These are phyloP conservation scores for Pelargonium myrrhifolium DNA, from an alignment of 441 rosid species.

Conservation along the genomic window DNA sequence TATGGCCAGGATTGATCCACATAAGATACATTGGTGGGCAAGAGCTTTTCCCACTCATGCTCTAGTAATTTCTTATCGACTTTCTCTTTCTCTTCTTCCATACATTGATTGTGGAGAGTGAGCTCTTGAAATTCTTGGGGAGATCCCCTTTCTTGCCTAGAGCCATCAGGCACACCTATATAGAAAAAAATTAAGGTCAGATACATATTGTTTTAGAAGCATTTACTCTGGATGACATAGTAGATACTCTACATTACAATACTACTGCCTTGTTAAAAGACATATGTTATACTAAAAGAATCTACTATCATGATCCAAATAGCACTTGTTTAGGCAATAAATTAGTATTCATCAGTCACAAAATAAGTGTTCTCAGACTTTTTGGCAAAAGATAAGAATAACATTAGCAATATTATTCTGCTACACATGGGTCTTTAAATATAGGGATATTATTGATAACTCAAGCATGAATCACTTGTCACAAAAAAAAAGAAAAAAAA, in stretches of 20 bases:
- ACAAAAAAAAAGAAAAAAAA: too few relatives aligned
- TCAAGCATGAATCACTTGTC: too few relatives aligned
- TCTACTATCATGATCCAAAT: not conserved
- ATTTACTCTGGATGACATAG: too few relatives aligned
- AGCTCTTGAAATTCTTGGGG: not conserved
- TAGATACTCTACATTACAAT: not conserved
- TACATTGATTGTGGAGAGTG: constrained; percentile 8
- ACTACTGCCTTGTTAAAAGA: not conserved
- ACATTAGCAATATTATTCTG: too few relatives aligned
- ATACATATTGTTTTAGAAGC: not conserved
- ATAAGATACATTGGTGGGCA: constrained; percentile 17
- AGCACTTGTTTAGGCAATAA: too few relatives aligned
- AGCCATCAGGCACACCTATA: not conserved
- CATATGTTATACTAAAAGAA: not conserved
- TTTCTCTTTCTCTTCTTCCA: constrained; percentile 22
- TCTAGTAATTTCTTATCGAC: constrained; percentile 23
- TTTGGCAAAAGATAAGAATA: too few relatives aligned
- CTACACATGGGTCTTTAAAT: too few relatives aligned
- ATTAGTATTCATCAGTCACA: not conserved
- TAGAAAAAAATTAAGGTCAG: not conserved
- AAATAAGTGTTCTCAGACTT: not conserved
- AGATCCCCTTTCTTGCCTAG: not conserved
- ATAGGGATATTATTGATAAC: too few relatives aligned
- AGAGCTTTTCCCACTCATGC: constrained; percentile 41
- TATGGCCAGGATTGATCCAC: constrained; percentile 28